phyloP scores from a whole-genome alignment of 2,329 filamentous ascomycete genomes.

The Escovopsis sp. region DNA sequence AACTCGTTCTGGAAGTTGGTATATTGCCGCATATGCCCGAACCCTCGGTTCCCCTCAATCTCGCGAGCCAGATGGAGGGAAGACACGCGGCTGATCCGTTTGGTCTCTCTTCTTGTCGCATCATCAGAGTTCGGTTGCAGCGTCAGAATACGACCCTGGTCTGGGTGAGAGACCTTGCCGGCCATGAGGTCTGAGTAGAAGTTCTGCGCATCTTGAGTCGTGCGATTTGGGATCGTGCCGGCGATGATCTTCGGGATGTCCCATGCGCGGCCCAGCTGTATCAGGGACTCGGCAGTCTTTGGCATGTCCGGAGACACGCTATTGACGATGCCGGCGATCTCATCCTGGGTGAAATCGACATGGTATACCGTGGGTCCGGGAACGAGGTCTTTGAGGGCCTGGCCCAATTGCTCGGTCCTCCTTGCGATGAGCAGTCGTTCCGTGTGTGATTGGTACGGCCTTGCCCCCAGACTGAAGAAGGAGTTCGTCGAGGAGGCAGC shows the following conservation, averaged over 20 bases:
- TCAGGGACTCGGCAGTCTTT: slow-evolving; percentile 10
- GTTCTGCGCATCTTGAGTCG: slow-evolving; percentile 14
- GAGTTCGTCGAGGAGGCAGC: slow-evolving; percentile 1
- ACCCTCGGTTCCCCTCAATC: slow-evolving; percentile 28
- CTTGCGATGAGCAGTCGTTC: slow-evolving; percentile 15
- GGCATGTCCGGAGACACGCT: slow-evolving; percentile 8
- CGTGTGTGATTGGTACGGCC: slow-evolving; percentile 14
- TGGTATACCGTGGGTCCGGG: slow-evolving; percentile 20
- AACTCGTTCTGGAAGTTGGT: slow-evolving; percentile 32
- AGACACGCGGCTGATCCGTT: slow-evolving; percentile 16
- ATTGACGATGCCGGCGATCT: slow-evolving; percentile 18
- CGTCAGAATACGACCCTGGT: slow-evolving; percentile 12
- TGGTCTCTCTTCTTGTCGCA: slow-evolving; percentile 2
- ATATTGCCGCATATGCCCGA: slow-evolving; percentile 26
- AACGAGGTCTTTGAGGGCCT: background rate
- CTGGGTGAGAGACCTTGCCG: slow-evolving; percentile 6
- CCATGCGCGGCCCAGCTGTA: slow-evolving; percentile 7
- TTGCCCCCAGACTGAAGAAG: slow-evolving; percentile 5
- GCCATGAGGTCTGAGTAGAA: slow-evolving; percentile 18
- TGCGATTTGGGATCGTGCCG: slow-evolving; percentile 11
- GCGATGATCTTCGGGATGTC: slow-evolving; percentile 13
- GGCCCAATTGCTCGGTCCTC: slow-evolving; percentile 8
- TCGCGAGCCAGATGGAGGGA: slow-evolving; percentile 34
- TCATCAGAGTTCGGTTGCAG: slow-evolving; percentile 7
- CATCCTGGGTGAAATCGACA: slow-evolving; percentile 29